Evolutionary conservation across 2,329 filamentous ascomycete genomes (phyloP), one percentile per base, ranked within the genome.

Genomic region (Curvularia sp.): DNA sequence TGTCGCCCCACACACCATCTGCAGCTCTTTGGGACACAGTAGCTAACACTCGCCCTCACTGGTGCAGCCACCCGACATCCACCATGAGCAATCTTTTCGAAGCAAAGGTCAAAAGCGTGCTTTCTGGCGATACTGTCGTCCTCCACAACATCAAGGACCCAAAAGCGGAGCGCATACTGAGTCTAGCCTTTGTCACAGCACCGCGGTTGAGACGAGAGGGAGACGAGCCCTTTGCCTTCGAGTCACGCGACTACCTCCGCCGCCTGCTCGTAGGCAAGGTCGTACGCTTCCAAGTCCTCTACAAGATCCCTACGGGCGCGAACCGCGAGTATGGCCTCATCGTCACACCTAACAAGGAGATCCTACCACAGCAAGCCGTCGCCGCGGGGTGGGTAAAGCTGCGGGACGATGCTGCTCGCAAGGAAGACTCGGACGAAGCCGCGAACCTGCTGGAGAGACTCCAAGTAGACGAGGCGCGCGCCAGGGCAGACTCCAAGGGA

Each of bases 341-440:
- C 60, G 86, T 86, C 63, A 83, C 97, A 53, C 88, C 89, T 62
- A 89, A 92, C 70, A 92, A 92, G 61, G 71, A 70, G 33, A 67
- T 73, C 20, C 79, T 99, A 50, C 93, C 95, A 18, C 93, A 98
- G 64, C 87, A 91, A 62, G 85, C 90, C 57, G 87, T 98, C 64
- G 88, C 92, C 73, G 91, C 93, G 70, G 95, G 95, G 66, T 97
- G 93, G 93, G 82, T 93, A 63, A 96, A 95, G 80, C 86, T 99
- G 60, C 88, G 95, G 64, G 95, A 99, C 71, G 95, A 99, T 78
- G 93, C 94, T 58, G 93, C 93, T 61, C 89, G 90, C 65, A 95
- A 94, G 74, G 93, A 97, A 66, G 93, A 97, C 58, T 88, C 89
- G 1, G 90, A 95, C 57, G 89, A 93, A 51, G 84, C 89, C 8